These are phyloP conservation scores for Claviceps sp. DNA, from an alignment of 2,329 filamentous ascomycete species.

Conservation along the genomic window DNA sequence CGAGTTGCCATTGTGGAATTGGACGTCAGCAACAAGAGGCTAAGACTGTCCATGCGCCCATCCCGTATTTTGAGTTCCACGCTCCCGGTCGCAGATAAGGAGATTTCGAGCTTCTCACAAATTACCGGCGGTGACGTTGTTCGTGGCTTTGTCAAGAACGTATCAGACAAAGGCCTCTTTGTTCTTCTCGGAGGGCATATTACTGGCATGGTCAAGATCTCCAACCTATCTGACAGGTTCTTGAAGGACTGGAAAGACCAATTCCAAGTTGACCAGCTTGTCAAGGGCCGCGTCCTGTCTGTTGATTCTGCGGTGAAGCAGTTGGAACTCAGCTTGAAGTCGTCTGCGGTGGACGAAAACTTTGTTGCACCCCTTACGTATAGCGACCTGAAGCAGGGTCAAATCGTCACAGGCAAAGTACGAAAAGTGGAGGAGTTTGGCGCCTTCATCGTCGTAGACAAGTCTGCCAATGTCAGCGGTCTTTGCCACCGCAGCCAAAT, in stretches of 20 bases:
- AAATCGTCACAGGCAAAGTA: constrained; percentile 78
- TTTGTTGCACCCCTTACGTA: constrained; percentile 63
- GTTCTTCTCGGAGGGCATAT: constrained; percentile 70
- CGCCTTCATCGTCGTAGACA: constrained; percentile 83
- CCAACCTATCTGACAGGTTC: constrained; percentile 79
- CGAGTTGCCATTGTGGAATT: constrained; percentile 75
- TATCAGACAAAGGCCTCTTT: constrained; percentile 81
- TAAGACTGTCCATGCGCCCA: constrained; percentile 69
- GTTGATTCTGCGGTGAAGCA: constrained; percentile 57
- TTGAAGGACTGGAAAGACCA: constrained; percentile 91
- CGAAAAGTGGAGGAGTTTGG: constrained; percentile 92
- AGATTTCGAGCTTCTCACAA: constrained; percentile 59
- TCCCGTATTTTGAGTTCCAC: constrained; percentile 84
- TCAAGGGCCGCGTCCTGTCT: constrained; percentile 70
- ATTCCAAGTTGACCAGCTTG: constrained; percentile 79
- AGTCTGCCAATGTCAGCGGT: constrained; percentile 78
- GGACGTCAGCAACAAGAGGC: constrained; percentile 71
- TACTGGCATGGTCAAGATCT: constrained; percentile 70
- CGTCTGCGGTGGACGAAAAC: constrained; percentile 67
- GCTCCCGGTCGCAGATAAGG: constrained; percentile 64
- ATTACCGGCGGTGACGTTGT: constrained; percentile 66
- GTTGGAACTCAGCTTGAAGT: constrained; percentile 76
- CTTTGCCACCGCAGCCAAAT: constrained; percentile 88
- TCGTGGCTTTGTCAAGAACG: constrained; percentile 83
- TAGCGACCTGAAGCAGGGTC: constrained; percentile 63